Evolutionary conservation across 2,329 filamentous ascomycete genomes (phyloP), one percentile per base, ranked within the genome.

Genomic region (Ophiostoma populinum): DNA sequence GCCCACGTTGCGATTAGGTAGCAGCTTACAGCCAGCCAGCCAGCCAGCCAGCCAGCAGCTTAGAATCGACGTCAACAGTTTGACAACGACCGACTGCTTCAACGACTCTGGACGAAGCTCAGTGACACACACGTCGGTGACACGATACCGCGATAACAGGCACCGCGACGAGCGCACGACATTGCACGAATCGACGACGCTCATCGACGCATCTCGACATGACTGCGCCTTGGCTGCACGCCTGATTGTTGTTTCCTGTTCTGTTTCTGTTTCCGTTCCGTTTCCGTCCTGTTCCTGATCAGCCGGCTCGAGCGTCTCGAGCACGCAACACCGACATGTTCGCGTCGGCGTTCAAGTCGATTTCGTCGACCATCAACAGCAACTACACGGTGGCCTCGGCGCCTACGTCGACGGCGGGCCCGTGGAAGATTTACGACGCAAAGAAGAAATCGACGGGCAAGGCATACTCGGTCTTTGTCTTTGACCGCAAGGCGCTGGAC

Each of bases 401-500:
- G 40, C 70, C 80, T 9, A 77, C 73, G n/a, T 80, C 83, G 34
- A 73, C 73, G 35, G 81, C 86, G 12, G 90, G 90, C 13, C 82
- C 86, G 39, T 98, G 90, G 90, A 92, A 85, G 61, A 90, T 98
- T 49, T 87, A 87, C 65, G 86, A 94, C 59, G 86, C 81, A 40
- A 95, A 92, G 63, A 92, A 92, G 61, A 95, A 94, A 59, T 83
- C 80, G 20, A 93, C 85, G 0, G 82, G 81, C 45, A 92, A 90
- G 54, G 56, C 76, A 7, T 90, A 78, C 37, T 94, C 86, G 12
- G 75, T 95, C 45, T 98, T 95, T 49, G 75, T 95, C 45, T 94
- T 95, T 53, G 90, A 98, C 45, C 77, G 75, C 52, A 93, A 92
- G 57, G 71, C 73, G 1, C 62, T 98, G 36, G 86, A 94, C 39